Evolutionary conservation across 176 grass and related monocot species (phyloP).

Genomic region (Triticum timopheevii): DNA sequence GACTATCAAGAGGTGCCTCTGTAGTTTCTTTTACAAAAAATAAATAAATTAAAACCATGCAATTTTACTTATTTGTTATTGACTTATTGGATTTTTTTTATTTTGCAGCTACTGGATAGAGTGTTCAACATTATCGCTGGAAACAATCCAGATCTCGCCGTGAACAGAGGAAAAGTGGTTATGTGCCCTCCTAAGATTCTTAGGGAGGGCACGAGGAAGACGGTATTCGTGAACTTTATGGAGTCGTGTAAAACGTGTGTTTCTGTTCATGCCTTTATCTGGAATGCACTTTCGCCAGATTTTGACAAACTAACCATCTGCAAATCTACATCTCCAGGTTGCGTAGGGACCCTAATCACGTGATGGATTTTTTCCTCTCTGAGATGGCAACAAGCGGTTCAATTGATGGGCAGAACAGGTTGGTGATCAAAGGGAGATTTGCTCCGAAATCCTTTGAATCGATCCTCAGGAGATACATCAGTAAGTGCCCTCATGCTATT

Average conservation of each 20-base stretch:
- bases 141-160: slow-evolving; percentile 88
- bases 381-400: slow-evolving; percentile 88
- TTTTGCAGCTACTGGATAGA: slow-evolving; percentile 69
- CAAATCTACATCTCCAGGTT: slow-evolving; percentile 55
- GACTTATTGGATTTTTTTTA: background rate
- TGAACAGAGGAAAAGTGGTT: slow-evolving; percentile 56
- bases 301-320: background rate
- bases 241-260: slow-evolving; percentile 71
- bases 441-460: slow-evolving; percentile 68
- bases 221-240: slow-evolving; percentile 95
- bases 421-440: slow-evolving; percentile 92
- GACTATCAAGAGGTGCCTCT: slow-evolving; percentile 68
- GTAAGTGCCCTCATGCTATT: slow-evolving; percentile 35
- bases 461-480: slow-evolving; percentile 80
- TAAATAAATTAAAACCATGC: too few relatives aligned
- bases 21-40: too few relatives aligned
- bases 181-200: slow-evolving; percentile 86
- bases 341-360: slow-evolving; percentile 91
- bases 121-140: slow-evolving; percentile 76
- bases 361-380: slow-evolving; percentile 87
- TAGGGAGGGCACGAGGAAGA: slow-evolving; percentile 89
- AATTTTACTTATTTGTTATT: background rate
- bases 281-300: background rate
- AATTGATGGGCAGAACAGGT: slow-evolving; percentile 84
- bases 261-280: background rate